Evolutionary conservation across 2,329 filamentous ascomycete genomes (phyloP).

Genomic region (Ambrosiella cleistominuta): DNA sequence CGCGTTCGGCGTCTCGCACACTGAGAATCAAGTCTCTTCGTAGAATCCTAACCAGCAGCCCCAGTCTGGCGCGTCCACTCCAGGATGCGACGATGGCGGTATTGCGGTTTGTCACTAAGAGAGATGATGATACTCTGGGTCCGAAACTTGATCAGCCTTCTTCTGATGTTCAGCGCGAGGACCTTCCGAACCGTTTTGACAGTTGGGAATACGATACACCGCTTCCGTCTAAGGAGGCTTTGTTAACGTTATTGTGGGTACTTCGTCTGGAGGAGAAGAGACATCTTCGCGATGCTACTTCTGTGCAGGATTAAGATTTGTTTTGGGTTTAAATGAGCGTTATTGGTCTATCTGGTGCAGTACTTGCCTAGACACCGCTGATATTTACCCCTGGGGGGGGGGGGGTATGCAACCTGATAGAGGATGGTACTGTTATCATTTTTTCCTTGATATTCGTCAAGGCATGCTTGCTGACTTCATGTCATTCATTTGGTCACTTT

Average conservation of each 20-base stretch:
- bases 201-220: slow-evolving; percentile 16
- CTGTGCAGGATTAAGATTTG: neutral
- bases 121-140: slow-evolving; percentile 28
- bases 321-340: too few species aligned
- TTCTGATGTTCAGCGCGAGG: slow-evolving; percentile 23
- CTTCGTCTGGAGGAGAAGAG: slow-evolving; percentile 26
- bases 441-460: neutral
- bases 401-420: neutral
- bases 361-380: neutral
- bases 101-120: slow-evolving; percentile 53
- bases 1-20: slow-evolving; percentile 36
- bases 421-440: neutral
- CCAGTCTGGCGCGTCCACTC: slow-evolving; percentile 55
- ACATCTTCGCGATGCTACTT: slow-evolving; percentile 14
- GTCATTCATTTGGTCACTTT: slow-evolving; percentile 1
- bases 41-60: slow-evolving; percentile 56
- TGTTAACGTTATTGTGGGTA: slow-evolving; percentile 31
- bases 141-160: slow-evolving; percentile 20
- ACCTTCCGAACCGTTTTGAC: slow-evolving; percentile 20
- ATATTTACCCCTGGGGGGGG: neutral
- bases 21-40: slow-evolving; percentile 43
- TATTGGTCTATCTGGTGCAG: too few species aligned
- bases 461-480: slow-evolving; percentile 2
- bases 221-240: slow-evolving; percentile 30
- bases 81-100: slow-evolving; percentile 56